Percentiles rank a stretch among this genome's conserved stretches.
Conservation (phyloP, 768 basidiomycete species). For the Mycena albidolilacea region DNA sequence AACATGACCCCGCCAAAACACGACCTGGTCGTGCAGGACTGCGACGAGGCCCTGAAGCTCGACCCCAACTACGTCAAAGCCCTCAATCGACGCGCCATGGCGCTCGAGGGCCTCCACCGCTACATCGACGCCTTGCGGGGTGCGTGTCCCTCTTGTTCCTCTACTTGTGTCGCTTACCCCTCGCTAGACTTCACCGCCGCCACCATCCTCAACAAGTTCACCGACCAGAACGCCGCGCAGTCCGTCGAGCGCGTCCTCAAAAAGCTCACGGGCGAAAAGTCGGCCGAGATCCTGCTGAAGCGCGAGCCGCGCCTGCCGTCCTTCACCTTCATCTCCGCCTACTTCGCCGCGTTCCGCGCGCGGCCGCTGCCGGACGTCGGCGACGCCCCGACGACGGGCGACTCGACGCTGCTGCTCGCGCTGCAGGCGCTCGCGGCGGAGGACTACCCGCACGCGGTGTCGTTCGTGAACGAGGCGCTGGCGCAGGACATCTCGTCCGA, state of each 20-base stretch:
- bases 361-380: slow-evolving; percentile 82
- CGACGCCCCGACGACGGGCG: slow-evolving; percentile 82
- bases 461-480: slow-evolving; percentile 87
- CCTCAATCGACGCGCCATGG: slow-evolving; percentile 89
- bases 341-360: slow-evolving; percentile 96
- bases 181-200: slow-evolving; percentile 93
- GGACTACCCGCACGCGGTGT: slow-evolving; percentile 87
- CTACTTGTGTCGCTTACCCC: not conserved
- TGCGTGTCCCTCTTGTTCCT: slow-evolving; percentile 49
- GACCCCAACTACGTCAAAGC: slow-evolving; percentile 92
- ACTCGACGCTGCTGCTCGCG: slow-evolving; percentile 85
- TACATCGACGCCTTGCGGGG: slow-evolving; percentile 87
- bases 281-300: slow-evolving; percentile 73
- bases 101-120: slow-evolving; percentile 82
- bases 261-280: slow-evolving; percentile 80
- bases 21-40: slow-evolving; percentile 89
- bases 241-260: slow-evolving; percentile 95
- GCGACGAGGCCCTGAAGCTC: slow-evolving; percentile 87
- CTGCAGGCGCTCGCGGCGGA: slow-evolving; percentile 87
- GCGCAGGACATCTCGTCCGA: slow-evolving; percentile 89
- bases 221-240: slow-evolving; percentile 81
- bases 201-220: slow-evolving; percentile 94
- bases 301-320: slow-evolving; percentile 40
- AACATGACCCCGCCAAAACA: slow-evolving; percentile 90
- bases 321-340: slow-evolving; percentile 81